Base-by-base conservation (phyloP, 306 rosid species). In the Canavalia gladiata region DNA sequence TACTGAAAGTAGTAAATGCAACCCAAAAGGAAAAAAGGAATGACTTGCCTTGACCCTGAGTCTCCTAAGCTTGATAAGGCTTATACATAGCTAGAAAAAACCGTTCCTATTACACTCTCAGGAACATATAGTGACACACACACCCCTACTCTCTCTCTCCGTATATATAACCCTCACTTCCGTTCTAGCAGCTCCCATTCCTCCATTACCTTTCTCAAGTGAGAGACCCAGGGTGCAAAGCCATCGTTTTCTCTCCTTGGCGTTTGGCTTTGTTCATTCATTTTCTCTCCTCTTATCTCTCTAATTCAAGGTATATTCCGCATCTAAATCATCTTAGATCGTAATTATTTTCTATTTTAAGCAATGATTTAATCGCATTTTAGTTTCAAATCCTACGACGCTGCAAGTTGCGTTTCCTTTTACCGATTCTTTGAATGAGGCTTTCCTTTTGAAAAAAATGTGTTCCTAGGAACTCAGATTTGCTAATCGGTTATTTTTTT, bases 181-280 rank as follows among this genome's bases (percentile, higher is more conserved):
- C 9, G 4, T 56, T 25, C 30, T 25, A 5, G 25, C 54, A 39
- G 4, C 28, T 39, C 7, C 13, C 78, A 73, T 28, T 28, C 0
- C 65, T 72, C 51, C 77, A 10, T 39, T 72, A 29, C 75, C 60
- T 11, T 70, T 49, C 59, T 70, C 60, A 30, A 39, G 25, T 18
- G 25, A 18, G 25, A 18, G 25, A 18, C 25, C 25, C 25, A 18
- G 68, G 35, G 59, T 51, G 13, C 62, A 13, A 33, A 71, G 62
- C 34, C 62, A 50, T 51, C 62, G 31, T 50, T 13, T 70, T 70
- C 65, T 35, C 59, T 52, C 39, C 37, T 52, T 11, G 10, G 35
- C 52, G 18, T 10, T 72, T 31, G 31, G 45, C 29, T 70, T 50
- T 7, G 59, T 9, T 41, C 4, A 3, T 68, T 28, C 12, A 10